phyloP scores from a whole-genome alignment of 2,329 filamentous ascomycete species.

The Fusarium sambucinum region DNA sequence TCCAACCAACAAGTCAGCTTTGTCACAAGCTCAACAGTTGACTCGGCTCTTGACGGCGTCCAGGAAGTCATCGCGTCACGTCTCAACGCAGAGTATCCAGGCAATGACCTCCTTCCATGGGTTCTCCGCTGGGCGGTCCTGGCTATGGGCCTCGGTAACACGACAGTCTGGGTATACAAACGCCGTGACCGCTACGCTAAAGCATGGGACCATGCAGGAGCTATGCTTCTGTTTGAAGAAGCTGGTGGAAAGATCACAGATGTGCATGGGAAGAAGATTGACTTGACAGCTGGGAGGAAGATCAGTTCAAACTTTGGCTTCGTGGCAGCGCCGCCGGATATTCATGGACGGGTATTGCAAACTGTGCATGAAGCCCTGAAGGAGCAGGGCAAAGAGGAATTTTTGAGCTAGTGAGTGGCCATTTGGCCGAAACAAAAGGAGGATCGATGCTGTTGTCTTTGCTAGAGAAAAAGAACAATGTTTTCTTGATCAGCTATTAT shows the following conservation, averaged over 20 bases:
- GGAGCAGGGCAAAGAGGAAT: constrained; percentile 49
- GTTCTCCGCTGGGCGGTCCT: constrained; percentile 67
- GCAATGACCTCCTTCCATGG: constrained; percentile 68
- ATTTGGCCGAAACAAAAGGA: rapidly evolving
- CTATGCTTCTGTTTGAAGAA: constrained; percentile 70
- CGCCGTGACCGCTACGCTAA: constrained; percentile 62
- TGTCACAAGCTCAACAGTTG: constrained; percentile 60
- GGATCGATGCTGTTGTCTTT: not conserved
- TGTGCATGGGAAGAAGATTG: constrained; percentile 63
- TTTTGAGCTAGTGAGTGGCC: constrained; percentile 22
- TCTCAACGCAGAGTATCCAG: constrained; percentile 59
- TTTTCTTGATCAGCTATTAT: not conserved
- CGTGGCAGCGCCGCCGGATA: constrained; percentile 61
- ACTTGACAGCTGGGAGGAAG: constrained; percentile 62
- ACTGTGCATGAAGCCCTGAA: constrained; percentile 82
- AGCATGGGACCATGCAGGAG: constrained; percentile 71
- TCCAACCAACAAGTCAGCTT: constrained; percentile 53
- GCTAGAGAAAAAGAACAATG: too few relatives aligned
- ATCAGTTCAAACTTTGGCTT: constrained; percentile 67
- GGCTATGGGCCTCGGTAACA: constrained; percentile 65
- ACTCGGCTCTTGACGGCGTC: constrained; percentile 62
- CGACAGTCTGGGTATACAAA: constrained; percentile 69
- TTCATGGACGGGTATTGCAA: constrained; percentile 63
- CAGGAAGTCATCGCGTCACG: constrained; percentile 59
- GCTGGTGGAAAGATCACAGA: constrained; percentile 68